Percentiles rank a stretch among this genome's conserved stretches.
Evolutionary conservation across 2,329 filamentous ascomycete genomes (phyloP).

Genomic region (Diplocarpon rosae): DNA sequence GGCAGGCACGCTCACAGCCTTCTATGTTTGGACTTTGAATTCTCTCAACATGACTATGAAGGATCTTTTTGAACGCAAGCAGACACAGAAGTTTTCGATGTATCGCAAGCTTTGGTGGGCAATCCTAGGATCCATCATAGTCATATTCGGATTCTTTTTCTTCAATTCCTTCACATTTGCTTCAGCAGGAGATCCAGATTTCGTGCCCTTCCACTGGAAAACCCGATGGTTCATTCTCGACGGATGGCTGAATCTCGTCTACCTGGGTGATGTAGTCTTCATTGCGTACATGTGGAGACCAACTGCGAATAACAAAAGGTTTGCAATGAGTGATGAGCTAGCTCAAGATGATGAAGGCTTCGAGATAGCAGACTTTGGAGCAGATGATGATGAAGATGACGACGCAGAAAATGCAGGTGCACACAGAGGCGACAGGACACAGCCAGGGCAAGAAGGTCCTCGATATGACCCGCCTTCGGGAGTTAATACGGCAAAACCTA

Average conservation of each 20-base stretch:
- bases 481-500: conserved; percentile 18
- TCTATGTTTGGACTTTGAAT: conserved; percentile 98
- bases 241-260: conserved; percentile 94
- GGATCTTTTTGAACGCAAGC: conserved; percentile 87
- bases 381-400: conserved; percentile 52
- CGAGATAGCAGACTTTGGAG: conserved; percentile 86
- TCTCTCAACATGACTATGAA: conserved; percentile 92
- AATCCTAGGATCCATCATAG: conserved; percentile 80
- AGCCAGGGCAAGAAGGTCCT: conserved; percentile 25
- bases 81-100: conserved; percentile 88
- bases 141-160: conserved; percentile 98
- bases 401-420: conserved; percentile 32
- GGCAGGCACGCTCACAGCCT: conserved; percentile 83
- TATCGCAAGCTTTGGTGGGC: conserved; percentile 99
- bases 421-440: conserved; percentile 38
- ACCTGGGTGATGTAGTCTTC: conserved; percentile 85
- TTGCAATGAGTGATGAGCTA: conserved; percentile 98
- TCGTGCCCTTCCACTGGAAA: conserved; percentile 95
- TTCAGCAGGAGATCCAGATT: conserved; percentile 72
- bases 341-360: conserved; percentile 98
- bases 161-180: conserved; percentile 95
- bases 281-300: conserved; percentile 94
- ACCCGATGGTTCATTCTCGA: conserved; percentile 95
- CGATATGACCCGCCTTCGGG: conserved; percentile 27
- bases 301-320: conserved; percentile 90